A percentile compares a stretch with the other conserved stretches of the same genome.
Evolutionary conservation across 371 early-diverging fungal genomes (phyloP).

Genomic region (Mucor sp.): DNA sequence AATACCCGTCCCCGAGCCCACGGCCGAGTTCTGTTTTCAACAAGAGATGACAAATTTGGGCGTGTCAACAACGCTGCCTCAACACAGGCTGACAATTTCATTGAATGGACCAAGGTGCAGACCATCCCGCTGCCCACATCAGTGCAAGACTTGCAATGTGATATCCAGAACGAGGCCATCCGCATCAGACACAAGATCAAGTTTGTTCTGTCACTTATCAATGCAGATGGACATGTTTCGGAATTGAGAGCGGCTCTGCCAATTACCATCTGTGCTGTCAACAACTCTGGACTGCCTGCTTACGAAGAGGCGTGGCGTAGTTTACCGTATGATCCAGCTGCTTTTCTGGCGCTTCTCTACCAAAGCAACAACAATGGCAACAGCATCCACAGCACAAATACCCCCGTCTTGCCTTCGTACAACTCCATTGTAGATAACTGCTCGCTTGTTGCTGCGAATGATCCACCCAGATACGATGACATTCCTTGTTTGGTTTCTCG

Average conservation of each 20-base stretch:
- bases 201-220: slow-evolving; percentile 25
- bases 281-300: slow-evolving; percentile 23
- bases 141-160: slow-evolving; percentile 33
- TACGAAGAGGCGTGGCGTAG: slow-evolving; percentile 32
- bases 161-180: slow-evolving; percentile 40
- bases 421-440: slow-evolving; percentile 14
- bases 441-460: background rate
- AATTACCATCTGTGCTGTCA: slow-evolving; percentile 32
- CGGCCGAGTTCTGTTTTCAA: slow-evolving; percentile 33
- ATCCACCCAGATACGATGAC: slow-evolving; percentile 32
- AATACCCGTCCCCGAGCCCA: slow-evolving; percentile 35
- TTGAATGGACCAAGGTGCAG: slow-evolving; percentile 35
- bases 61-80: background rate
- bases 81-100: slow-evolving; percentile 5
- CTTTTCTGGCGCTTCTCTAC: slow-evolving; percentile 10
- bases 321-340: slow-evolving; percentile 39
- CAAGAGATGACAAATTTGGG: slow-evolving; percentile 30
- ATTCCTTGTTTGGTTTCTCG: slow-evolving; percentile 6
- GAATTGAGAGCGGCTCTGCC: slow-evolving; percentile 41
- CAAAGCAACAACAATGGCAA: background rate
- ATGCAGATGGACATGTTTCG: slow-evolving; percentile 35
- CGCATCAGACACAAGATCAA: slow-evolving; percentile 44
- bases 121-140: slow-evolving; percentile 27
- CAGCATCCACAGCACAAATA: background rate
- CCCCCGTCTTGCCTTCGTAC: slow-evolving; percentile 16